Conservation (phyloP, 345 rosid species). For the Schrenkiella parvula region DNA sequence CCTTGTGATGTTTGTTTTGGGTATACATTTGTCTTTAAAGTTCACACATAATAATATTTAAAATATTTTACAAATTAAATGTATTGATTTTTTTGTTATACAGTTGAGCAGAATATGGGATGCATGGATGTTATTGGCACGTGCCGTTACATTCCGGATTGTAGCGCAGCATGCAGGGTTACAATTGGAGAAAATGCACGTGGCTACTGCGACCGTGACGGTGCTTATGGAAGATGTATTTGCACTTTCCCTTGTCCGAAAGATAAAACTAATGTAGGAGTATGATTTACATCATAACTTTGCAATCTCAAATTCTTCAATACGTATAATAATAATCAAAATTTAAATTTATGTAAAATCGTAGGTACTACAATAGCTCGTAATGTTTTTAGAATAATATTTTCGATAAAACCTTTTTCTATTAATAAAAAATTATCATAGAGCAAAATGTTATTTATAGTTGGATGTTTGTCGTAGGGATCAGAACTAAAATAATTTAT, state of each 20-base stretch:
- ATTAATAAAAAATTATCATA: too few species aligned
- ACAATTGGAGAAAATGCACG: background rate
- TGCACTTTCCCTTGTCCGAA: background rate
- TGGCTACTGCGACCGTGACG: slow-evolving; percentile 9
- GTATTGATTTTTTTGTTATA: background rate
- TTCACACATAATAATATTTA: background rate
- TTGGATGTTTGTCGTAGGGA: too few species aligned
- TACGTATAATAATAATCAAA: background rate
- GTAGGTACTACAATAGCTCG: background rate
- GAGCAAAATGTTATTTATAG: too few species aligned
- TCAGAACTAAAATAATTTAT: too few species aligned
- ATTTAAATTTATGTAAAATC: background rate
- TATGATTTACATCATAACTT: background rate
- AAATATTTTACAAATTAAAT: background rate
- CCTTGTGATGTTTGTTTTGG: background rate
- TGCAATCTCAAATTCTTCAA: background rate
- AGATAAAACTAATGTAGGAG: background rate
- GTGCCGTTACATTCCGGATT: background rate
- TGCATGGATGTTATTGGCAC: background rate
- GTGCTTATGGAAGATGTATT: background rate
- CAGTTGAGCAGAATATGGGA: slow-evolving; percentile 16
- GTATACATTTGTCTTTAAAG: background rate
- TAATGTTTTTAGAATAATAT: background rate
- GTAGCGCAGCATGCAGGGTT: background rate
- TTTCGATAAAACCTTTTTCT: too few species aligned